Conservation (phyloP, 345 rosid species). For the Pseudoturritis turrita region DNA sequence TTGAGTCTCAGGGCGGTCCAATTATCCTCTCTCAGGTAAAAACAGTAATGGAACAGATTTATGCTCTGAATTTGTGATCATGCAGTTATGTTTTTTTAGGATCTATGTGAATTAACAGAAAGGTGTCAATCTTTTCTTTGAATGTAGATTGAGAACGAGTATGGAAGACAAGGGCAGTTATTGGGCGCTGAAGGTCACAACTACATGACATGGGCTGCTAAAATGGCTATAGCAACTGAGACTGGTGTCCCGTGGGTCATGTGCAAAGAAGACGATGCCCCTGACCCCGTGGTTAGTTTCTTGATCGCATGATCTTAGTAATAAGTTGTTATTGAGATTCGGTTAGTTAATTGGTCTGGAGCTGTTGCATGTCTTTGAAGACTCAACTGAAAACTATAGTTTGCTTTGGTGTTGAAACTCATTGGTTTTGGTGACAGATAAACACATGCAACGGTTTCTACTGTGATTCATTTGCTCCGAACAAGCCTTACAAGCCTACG, state of each 20-base stretch:
- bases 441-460: constrained; percentile 99
- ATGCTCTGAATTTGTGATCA: not conserved
- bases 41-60: not conserved
- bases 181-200: constrained; percentile 73
- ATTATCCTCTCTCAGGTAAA: constrained; percentile 95
- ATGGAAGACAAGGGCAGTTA: constrained; percentile 79
- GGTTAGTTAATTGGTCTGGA: not conserved
- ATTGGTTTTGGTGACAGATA: constrained; percentile 49
- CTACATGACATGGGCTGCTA: constrained; percentile 94
- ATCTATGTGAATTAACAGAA: constrained; percentile 13
- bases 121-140: not conserved
- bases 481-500: constrained; percentile 90
- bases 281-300: constrained; percentile 86
- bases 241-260: constrained; percentile 99
- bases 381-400: not conserved
- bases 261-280: constrained; percentile 99
- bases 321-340: not conserved
- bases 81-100: not conserved
- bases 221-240: constrained; percentile 81
- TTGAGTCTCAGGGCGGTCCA: constrained; percentile 97
- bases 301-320: not conserved
- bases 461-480: constrained; percentile 94
- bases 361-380: not conserved
- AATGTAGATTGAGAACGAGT: constrained; percentile 95
- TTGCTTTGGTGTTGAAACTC: constrained; percentile 1